A percentile compares a stretch with the other conserved stretches of the same genome.
These are phyloP conservation scores for Neofusicoccum sp. DNA, from an alignment of 2,329 filamentous ascomycete genomes.

Conservation along the genomic window DNA sequence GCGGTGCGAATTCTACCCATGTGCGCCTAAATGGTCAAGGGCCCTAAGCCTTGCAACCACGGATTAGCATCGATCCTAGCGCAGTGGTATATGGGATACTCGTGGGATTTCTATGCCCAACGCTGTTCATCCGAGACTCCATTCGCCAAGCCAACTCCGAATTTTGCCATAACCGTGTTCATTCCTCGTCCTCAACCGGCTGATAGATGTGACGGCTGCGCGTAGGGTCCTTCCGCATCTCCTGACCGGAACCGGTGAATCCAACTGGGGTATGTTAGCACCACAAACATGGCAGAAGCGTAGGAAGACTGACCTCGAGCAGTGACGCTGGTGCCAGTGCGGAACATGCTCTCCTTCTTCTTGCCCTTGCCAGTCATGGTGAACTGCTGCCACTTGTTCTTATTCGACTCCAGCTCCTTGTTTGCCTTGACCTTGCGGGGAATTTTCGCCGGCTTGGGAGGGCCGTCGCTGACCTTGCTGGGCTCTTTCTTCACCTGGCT, in stretches of 20 bases:
- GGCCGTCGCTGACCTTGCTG: slow-evolving; percentile 63
- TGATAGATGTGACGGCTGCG: slow-evolving; percentile 48
- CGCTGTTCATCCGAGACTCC: slow-evolving; percentile 2
- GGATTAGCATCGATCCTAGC: slow-evolving; percentile 17
- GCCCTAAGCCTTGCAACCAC: slow-evolving; percentile 17
- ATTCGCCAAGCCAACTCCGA: slow-evolving; percentile 15
- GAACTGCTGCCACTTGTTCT: slow-evolving; percentile 95
- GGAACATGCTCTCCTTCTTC: slow-evolving; percentile 97
- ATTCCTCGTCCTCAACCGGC: slow-evolving; percentile 10
- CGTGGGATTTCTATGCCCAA: slow-evolving; percentile 1
- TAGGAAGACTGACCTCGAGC: slow-evolving; percentile 70
- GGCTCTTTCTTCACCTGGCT: slow-evolving; percentile 66
- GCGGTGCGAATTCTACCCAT: not conserved
- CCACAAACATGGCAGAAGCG: slow-evolving; percentile 4
- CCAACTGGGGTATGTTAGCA: slow-evolving; percentile 66
- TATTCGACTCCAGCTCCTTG: slow-evolving; percentile 86
- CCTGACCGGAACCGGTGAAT: slow-evolving; percentile 91
- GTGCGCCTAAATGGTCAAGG: slow-evolving; percentile 12
- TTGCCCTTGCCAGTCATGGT: slow-evolving; percentile 65
- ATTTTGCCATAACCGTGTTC: not conserved
- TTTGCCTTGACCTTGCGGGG: slow-evolving; percentile 82
- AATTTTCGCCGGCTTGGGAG: slow-evolving; percentile 65
- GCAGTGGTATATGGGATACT: slow-evolving; percentile 10
- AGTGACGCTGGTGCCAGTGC: slow-evolving; percentile 82
- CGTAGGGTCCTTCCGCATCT: slow-evolving; percentile 90